phyloP scores from a whole-genome alignment of 345 rosid genomes.

The Mangifera indica region DNA sequence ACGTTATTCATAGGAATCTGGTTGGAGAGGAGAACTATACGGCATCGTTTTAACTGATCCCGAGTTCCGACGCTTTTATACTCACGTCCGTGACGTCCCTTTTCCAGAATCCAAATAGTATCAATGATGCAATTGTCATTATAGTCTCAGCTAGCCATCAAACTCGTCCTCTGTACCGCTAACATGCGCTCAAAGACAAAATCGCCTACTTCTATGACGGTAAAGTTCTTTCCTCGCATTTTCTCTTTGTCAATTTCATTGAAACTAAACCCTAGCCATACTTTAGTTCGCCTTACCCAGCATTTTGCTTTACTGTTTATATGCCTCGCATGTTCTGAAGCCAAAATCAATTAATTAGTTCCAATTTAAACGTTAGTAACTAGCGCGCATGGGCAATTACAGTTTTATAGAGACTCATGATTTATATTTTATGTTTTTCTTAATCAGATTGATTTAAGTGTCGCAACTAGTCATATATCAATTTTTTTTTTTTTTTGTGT shows the following conservation, averaged over 20 bases:
- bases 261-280: constrained; percentile 3
- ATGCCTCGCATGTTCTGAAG: neutral
- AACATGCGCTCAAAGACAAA: constrained; percentile 81
- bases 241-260: neutral
- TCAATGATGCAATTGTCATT: constrained; percentile 21
- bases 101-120: neutral
- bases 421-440: neutral
- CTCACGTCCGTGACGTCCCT: neutral
- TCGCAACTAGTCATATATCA: constrained; percentile 1
- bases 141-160: neutral
- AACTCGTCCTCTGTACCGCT: neutral
- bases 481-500: neutral
- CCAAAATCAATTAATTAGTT: neutral
- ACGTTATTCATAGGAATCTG: too few relatives aligned
- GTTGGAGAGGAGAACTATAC: neutral
- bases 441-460: neutral
- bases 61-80: neutral
- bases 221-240: constrained; percentile 24
- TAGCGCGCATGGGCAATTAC: neutral
- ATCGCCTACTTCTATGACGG: constrained; percentile 94
- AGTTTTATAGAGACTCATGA: too few relatives aligned
- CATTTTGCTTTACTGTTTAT: neutral
- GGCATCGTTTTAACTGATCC: neutral
- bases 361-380: too few relatives aligned
- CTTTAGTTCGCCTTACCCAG: neutral